These are phyloP conservation scores for Botryosphaeria dothidea DNA, from an alignment of 2,329 filamentous ascomycete genomes.

Conservation along the genomic window DNA sequence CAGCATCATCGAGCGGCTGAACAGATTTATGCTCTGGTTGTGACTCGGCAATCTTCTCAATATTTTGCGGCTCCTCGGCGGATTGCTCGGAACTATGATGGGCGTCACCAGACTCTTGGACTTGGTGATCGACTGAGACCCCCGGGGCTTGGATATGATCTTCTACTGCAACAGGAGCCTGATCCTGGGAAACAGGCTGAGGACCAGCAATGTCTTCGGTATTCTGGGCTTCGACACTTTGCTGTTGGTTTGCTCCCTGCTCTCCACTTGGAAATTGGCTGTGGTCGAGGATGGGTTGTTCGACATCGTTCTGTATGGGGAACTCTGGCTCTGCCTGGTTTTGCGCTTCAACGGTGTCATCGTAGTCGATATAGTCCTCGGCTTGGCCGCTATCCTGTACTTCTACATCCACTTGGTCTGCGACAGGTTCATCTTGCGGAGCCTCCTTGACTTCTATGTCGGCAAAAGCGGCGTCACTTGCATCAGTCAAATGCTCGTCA, in stretches of 20 bases:
- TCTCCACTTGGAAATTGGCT: not conserved
- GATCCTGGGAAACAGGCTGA: not conserved
- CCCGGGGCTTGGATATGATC: not conserved
- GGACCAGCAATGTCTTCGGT: not conserved
- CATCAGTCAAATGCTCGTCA: slow-evolving; percentile 24
- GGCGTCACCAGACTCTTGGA: not conserved
- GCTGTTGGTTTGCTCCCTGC: not conserved
- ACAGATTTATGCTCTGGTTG: not conserved
- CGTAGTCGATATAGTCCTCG: slow-evolving; percentile 20
- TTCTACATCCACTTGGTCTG: slow-evolving; percentile 18
- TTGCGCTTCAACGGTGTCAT: slow-evolving; percentile 15
- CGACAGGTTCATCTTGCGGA: not conserved
- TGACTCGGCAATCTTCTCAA: not conserved
- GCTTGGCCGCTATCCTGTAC: slow-evolving; percentile 23
- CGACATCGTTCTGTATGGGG: not conserved
- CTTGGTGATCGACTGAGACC: not conserved
- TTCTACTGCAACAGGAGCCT: not conserved
- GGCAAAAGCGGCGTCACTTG: slow-evolving; percentile 19
- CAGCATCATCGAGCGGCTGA: not conserved
- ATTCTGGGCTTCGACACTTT: not conserved
- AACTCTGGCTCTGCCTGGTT: not conserved
- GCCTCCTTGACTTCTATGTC: slow-evolving; percentile 18
- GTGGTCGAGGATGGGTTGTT: not conserved
- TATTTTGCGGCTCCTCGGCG: not conserved
- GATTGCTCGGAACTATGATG: not conserved